Conservation (phyloP, 257 asterid species). For the Marsdenia floribunda region DNA sequence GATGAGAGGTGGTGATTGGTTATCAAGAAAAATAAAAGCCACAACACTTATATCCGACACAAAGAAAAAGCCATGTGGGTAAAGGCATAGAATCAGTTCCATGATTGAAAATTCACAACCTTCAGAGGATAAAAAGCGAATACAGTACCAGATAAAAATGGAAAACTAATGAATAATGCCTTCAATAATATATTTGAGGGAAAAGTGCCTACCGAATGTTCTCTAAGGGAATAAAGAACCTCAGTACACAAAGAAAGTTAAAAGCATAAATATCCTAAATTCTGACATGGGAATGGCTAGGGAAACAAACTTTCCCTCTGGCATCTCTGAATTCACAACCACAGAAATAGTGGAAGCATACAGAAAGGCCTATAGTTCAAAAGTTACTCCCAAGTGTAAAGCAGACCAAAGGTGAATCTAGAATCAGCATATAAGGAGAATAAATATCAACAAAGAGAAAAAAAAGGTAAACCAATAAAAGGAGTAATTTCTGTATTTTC, state of each 20-base stretch:
- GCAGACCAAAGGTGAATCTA: slow-evolving; percentile 10
- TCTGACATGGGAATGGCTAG: neutral
- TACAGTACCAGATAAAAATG: neutral
- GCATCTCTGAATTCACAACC: neutral
- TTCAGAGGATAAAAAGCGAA: neutral
- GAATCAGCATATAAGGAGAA: slow-evolving; percentile 7
- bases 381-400: slow-evolving; percentile 16
- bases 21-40: neutral
- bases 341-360: neutral
- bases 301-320: neutral
- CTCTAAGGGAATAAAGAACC: slow-evolving; percentile 1
- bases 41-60: neutral
- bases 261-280: neutral
- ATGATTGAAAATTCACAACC: neutral
- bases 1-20: neutral
- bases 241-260: neutral
- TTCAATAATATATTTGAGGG: neutral
- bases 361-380: slow-evolving; percentile 2
- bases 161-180: neutral
- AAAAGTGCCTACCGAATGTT: neutral
- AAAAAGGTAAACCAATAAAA: slow-evolving; percentile 3
- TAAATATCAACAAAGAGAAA: slow-evolving; percentile 5
- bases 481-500: slow-evolving; percentile 9
- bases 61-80: neutral
- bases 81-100: neutral